These are phyloP conservation scores for Nemania bipapillata DNA, from an alignment of 2,329 filamentous ascomycete genomes.

Conservation along the genomic window DNA sequence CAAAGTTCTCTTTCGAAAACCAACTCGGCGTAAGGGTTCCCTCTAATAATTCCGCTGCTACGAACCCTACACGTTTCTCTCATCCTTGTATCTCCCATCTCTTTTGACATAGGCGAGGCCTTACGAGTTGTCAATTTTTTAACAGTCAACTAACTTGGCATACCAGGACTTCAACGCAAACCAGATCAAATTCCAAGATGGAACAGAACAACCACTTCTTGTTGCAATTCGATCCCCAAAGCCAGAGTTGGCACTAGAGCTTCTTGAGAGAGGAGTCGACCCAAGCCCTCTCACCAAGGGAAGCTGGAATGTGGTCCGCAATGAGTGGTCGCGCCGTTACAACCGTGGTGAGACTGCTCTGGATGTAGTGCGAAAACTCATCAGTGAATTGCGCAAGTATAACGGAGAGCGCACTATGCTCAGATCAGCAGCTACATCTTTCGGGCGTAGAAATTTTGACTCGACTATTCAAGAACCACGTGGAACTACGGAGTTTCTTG, in stretches of 20 bases:
- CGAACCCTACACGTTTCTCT: neutral
- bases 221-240: constrained; percentile 65
- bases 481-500: constrained; percentile 64
- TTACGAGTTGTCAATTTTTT: neutral
- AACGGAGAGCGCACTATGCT: constrained; percentile 48
- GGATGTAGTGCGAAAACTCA: constrained; percentile 67
- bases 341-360: constrained; percentile 63
- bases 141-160: neutral
- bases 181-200: constrained; percentile 59
- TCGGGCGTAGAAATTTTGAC: neutral
- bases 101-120: neutral
- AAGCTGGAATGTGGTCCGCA: constrained; percentile 53
- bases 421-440: constrained; percentile 44
- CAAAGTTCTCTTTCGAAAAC: constrained; percentile 57
- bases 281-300: constrained; percentile 66
- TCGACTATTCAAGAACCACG: constrained; percentile 47
- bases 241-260: constrained; percentile 62
- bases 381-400: constrained; percentile 63
- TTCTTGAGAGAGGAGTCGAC: constrained; percentile 73
- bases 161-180: constrained; percentile 57
- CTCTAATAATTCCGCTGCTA: neutral
- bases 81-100: no score
- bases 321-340: constrained; percentile 51
- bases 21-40: constrained; percentile 49
- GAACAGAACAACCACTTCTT: constrained; percentile 73